phyloP scores from a whole-genome alignment of 441 rosid genomes.

The Rhodomyrtus psidioides region DNA sequence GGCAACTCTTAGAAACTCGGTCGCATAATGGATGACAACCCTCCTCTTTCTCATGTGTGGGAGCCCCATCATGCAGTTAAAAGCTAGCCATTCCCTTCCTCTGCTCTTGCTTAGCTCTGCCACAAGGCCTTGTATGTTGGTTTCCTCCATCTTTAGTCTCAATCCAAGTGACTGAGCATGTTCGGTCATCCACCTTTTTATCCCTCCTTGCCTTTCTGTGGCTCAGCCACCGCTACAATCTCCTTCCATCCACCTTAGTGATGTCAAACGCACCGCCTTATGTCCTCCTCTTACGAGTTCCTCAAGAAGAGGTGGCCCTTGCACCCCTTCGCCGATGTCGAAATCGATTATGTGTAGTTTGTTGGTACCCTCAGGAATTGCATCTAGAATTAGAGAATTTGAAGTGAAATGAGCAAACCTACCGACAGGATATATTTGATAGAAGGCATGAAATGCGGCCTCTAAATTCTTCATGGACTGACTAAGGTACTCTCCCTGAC shows the following conservation, averaged over 20 bases:
- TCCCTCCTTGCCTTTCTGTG: constrained; percentile 9
- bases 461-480: constrained; percentile 18
- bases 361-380: constrained; percentile 17
- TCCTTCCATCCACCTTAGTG: constrained; percentile 16
- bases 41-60: constrained; percentile 9
- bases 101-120: constrained; percentile 9
- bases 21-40: not conserved
- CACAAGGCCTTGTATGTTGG: constrained; percentile 15
- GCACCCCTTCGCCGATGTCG: constrained; percentile 27
- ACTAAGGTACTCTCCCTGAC: constrained; percentile 15
- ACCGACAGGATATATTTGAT: constrained; percentile 27
- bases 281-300: constrained; percentile 12
- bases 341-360: constrained; percentile 26
- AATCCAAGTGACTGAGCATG: constrained; percentile 18
- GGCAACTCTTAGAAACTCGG: not conserved
- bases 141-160: constrained; percentile 21
- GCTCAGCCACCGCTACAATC: not conserved
- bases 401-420: constrained; percentile 40
- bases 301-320: constrained; percentile 37
- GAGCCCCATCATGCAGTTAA: constrained; percentile 33
- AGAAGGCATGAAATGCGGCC: constrained; percentile 26
- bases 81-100: constrained; percentile 21
- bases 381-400: constrained; percentile 29
- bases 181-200: constrained; percentile 9
- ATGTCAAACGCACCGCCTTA: constrained; percentile 13